These are phyloP conservation scores for Agroathelia rolfsii DNA, from an alignment of 1,284 basidiomycete species.

Conservation along the genomic window DNA sequence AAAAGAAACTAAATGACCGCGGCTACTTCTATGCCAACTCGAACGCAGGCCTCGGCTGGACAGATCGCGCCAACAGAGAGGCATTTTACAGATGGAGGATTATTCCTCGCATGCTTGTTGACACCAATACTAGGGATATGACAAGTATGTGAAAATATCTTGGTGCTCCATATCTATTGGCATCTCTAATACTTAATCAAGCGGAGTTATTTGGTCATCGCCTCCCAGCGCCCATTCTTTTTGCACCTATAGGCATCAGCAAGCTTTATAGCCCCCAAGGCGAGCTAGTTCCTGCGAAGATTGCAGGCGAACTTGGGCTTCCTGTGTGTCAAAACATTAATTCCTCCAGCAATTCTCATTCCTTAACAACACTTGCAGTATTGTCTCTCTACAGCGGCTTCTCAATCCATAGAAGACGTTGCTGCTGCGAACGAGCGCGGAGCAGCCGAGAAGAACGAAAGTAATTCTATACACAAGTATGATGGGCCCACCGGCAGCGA, in stretches of 20 bases:
- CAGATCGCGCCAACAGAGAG: conserved; percentile 43
- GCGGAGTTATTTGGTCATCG: conserved; percentile 43
- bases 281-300: conserved; percentile 43
- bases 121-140: conserved; percentile 45
- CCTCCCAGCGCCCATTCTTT: conserved; percentile 42
- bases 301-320: conserved; percentile 45
- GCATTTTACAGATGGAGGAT: conserved; percentile 44
- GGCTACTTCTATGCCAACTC: conserved; percentile 48
- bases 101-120: conserved; percentile 48
- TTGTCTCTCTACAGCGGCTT: conserved; percentile 46
- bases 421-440: conserved; percentile 37
- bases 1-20: conserved; percentile 40
- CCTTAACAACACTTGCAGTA: too few species aligned
- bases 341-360: conserved; percentile 1
- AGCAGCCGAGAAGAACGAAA: conserved; percentile 26
- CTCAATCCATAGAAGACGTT: conserved; percentile 43
- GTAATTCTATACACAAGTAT: conserved; percentile 26
- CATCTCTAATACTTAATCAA: conserved; percentile 11
- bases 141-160: conserved; percentile 27
- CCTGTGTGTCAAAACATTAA: conserved; percentile 25
- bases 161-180: background rate
- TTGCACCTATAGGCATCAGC: conserved; percentile 52
- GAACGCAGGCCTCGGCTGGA: conserved; percentile 48
- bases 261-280: conserved; percentile 42
- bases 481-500: conserved; percentile 25